Conservation (phyloP, 2,329 filamentous ascomycete genomes). For the Colletotrichum tropicale region DNA sequence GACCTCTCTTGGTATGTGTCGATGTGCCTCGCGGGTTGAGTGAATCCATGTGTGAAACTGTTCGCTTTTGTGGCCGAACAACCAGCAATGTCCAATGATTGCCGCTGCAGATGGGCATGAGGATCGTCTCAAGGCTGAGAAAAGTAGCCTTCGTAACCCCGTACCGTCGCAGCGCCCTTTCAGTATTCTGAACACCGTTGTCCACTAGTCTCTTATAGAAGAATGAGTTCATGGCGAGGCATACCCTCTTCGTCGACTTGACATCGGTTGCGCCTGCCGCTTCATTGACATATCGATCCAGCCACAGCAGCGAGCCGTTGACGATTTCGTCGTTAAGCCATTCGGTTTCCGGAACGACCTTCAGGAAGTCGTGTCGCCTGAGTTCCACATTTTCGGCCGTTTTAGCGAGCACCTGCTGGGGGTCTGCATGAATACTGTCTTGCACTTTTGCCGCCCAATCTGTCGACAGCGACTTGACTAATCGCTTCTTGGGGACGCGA, state of each 20-base stretch:
- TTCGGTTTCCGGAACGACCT: slow-evolving; percentile 56
- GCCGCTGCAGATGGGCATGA: slow-evolving; percentile 70
- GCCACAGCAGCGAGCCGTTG: slow-evolving; percentile 66
- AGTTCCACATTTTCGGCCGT: slow-evolving; percentile 19
- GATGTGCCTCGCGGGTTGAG: slow-evolving; percentile 49
- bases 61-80: slow-evolving; percentile 64
- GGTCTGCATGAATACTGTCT: not conserved
- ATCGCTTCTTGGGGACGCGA: not conserved
- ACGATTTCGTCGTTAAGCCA: slow-evolving; percentile 84
- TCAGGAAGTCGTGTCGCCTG: slow-evolving; percentile 64
- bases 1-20: slow-evolving; percentile 44
- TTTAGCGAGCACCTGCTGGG: not conserved
- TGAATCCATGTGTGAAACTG: slow-evolving; percentile 74
- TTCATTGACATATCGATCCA: slow-evolving; percentile 64
- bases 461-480: slow-evolving; percentile 3
- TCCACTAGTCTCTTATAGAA: slow-evolving; percentile 64
- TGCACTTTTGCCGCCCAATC: slow-evolving; percentile 6
- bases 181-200: slow-evolving; percentile 50
- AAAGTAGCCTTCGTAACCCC: slow-evolving; percentile 66
- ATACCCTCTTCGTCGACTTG: slow-evolving; percentile 53
- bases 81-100: slow-evolving; percentile 76
- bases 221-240: slow-evolving; percentile 67
- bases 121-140: slow-evolving; percentile 67
- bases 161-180: slow-evolving; percentile 60
- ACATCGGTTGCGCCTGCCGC: slow-evolving; percentile 54